These are phyloP conservation scores for Hygrophoropsis aurantiaca DNA, from an alignment of 768 basidiomycete species.

Conservation along the genomic window DNA sequence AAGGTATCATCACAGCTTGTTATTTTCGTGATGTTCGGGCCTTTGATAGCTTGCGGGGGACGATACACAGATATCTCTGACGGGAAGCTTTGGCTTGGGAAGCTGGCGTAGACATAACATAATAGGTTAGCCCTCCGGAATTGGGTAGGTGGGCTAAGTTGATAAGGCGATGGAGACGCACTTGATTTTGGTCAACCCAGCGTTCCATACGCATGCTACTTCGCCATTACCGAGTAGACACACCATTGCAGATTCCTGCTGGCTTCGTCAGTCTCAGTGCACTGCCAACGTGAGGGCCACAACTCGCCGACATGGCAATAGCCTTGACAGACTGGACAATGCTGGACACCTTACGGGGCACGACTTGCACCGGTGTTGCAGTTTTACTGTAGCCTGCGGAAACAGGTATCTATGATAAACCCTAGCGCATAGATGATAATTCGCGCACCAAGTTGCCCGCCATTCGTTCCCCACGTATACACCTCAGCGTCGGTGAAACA, in stretches of 20 bases:
- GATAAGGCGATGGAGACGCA: conserved; percentile 28
- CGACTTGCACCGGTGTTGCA: conserved; percentile 70
- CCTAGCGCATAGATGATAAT: background rate
- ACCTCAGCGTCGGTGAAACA: conserved; percentile 79
- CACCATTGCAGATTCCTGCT: conserved; percentile 80
- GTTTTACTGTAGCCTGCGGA: conserved; percentile 71
- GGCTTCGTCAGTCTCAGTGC: background rate
- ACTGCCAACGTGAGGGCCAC: background rate
- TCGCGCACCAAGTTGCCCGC: conserved; percentile 80
- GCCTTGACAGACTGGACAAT: conserved; percentile 68
- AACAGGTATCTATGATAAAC: background rate
- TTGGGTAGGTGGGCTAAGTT: too few relatives aligned
- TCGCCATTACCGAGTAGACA: conserved; percentile 80
- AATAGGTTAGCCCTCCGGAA: too few relatives aligned
- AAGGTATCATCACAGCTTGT: conserved; percentile 77
- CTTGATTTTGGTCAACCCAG: conserved; percentile 73
- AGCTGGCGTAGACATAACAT: conserved; percentile 51
- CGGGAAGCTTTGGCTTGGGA: conserved; percentile 77
- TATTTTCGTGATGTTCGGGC: conserved; percentile 76
- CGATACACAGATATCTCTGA: conserved; percentile 76
- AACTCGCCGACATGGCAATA: conserved; percentile 71
- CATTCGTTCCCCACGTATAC: conserved; percentile 93
- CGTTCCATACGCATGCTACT: conserved; percentile 81
- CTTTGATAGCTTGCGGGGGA: conserved; percentile 73
- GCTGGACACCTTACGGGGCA: conserved; percentile 80